phyloP scores from a whole-genome alignment of 257 asterid species.

The Asclepias syriaca region DNA sequence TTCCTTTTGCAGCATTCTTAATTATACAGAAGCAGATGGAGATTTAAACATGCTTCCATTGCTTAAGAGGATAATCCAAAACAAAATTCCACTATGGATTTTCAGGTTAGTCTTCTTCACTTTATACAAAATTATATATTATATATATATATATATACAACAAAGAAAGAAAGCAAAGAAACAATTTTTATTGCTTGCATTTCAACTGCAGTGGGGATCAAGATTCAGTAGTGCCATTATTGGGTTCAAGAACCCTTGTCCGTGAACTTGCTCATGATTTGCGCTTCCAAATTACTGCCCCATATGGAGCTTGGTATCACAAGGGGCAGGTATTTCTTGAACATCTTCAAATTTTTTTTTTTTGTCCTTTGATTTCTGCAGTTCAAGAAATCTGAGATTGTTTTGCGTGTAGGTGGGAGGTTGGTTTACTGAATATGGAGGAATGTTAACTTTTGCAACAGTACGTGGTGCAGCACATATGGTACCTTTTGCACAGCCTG shows the following conservation, averaged over 20 bases:
- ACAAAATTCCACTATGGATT: slow-evolving; percentile 65
- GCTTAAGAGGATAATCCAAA: slow-evolving; percentile 56
- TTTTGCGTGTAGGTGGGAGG: slow-evolving; percentile 66
- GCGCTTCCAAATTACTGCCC: slow-evolving; percentile 59
- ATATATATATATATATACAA: not conserved
- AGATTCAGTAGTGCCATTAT: slow-evolving; percentile 93
- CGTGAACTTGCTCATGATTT: slow-evolving; percentile 85
- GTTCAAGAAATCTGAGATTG: not conserved
- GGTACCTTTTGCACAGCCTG: slow-evolving; percentile 95
- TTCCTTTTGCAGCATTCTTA: slow-evolving; percentile 39
- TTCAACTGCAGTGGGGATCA: slow-evolving; percentile 76
- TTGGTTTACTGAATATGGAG: slow-evolving; percentile 89
- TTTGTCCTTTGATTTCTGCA: not conserved
- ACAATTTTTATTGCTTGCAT: not conserved
- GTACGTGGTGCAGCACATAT: slow-evolving; percentile 97
- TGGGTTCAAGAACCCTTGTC: slow-evolving; percentile 85
- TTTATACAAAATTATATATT: not conserved
- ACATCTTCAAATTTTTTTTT: not conserved
- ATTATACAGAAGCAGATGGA: slow-evolving; percentile 55
- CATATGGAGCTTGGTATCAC: slow-evolving; percentile 94
- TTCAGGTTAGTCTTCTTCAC: slow-evolving; percentile 46
- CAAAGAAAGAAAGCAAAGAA: not conserved
- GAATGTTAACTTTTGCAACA: slow-evolving; percentile 73
- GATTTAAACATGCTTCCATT: slow-evolving; percentile 67
- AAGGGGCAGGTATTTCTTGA: slow-evolving; percentile 57